Percentiles rank a stretch among this genome's conserved stretches.
Conservation (phyloP, 441 rosid species). For the Gossypium trilobum region DNA sequence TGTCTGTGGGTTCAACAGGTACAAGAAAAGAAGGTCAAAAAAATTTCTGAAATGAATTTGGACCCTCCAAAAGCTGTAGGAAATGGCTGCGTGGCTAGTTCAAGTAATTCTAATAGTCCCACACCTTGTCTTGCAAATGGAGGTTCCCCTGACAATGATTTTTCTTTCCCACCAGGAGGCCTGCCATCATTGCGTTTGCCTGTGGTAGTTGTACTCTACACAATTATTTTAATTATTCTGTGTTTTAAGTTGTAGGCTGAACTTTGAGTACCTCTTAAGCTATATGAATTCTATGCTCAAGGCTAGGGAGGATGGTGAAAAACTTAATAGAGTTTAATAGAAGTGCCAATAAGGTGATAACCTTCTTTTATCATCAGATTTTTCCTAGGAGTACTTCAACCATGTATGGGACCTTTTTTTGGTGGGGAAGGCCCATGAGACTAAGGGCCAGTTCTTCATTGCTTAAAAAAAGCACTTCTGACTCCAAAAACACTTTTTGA, state of each 20-base stretch:
- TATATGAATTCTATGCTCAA: not conserved
- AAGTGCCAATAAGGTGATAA: not conserved
- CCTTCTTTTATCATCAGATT: not conserved
- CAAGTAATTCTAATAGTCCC: conserved; percentile 45
- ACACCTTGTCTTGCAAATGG: conserved; percentile 50
- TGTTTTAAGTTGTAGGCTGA: conserved; percentile 8
- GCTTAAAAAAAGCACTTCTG: no score
- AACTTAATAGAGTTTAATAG: not conserved
- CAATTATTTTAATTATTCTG: conserved; percentile 2
- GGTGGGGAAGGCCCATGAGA: not conserved
- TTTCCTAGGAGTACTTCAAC: not conserved
- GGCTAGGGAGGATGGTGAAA: not conserved
- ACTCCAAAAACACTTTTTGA: no score
- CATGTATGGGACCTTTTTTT: not conserved
- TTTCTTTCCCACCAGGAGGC: conserved; percentile 59
- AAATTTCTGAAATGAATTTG: conserved; percentile 68
- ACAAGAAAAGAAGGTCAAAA: conserved; percentile 91
- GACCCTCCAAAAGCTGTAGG: conserved; percentile 57
- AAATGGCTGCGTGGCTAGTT: conserved; percentile 57
- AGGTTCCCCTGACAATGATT: conserved; percentile 46
- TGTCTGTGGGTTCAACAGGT: conserved; percentile 43
- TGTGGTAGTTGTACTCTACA: conserved; percentile 65
- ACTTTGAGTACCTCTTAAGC: not conserved
- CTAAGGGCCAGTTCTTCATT: not conserved
- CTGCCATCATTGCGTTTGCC: conserved; percentile 74